phyloP scores from a whole-genome alignment of 1,139 yeast genomes.

The Hyphopichia khmerensis region DNA sequence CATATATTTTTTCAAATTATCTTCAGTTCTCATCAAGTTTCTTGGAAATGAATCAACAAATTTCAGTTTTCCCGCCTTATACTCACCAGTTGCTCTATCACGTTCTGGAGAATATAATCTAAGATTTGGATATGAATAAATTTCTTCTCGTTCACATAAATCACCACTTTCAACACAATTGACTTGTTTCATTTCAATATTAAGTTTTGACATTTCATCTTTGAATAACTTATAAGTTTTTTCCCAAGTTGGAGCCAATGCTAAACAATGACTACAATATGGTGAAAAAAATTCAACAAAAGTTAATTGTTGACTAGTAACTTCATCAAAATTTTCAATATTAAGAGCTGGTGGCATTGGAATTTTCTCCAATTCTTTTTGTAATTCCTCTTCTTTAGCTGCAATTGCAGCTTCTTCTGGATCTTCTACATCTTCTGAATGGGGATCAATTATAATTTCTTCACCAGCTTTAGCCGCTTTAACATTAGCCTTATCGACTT shows the following conservation, averaged over 20 bases:
- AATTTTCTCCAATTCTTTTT: constrained; percentile 6
- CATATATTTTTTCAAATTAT: constrained; percentile 51
- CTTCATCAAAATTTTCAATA: constrained; percentile 40
- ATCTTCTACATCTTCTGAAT: constrained; percentile 6
- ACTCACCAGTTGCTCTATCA: constrained; percentile 25
- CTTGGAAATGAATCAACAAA: constrained; percentile 49
- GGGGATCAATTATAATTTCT: not conserved
- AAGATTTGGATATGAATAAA: constrained; percentile 56
- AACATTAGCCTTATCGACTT: not conserved
- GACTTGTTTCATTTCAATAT: constrained; percentile 63
- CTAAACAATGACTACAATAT: constrained; percentile 67
- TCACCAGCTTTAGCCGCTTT: not conserved
- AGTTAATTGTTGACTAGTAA: constrained; percentile 47
- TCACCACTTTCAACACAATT: constrained; percentile 74
- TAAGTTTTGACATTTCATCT: constrained; percentile 33
- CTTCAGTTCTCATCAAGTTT: constrained; percentile 43
- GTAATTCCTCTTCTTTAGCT: constrained; percentile 2
- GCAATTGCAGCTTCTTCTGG: constrained; percentile 7
- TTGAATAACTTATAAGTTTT: constrained; percentile 47
- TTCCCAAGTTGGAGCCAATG: constrained; percentile 65
- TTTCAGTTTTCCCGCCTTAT: constrained; percentile 28
- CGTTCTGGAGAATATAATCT: constrained; percentile 57
- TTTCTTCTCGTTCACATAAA: constrained; percentile 60
- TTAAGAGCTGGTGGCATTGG: constrained; percentile 25
- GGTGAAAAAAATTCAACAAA: constrained; percentile 70